A percentile compares a stretch with the other conserved stretches of the same genome.
phyloP scores from a whole-genome alignment of 805 yeast species.

The Naumovozyma dairenensis region DNA sequence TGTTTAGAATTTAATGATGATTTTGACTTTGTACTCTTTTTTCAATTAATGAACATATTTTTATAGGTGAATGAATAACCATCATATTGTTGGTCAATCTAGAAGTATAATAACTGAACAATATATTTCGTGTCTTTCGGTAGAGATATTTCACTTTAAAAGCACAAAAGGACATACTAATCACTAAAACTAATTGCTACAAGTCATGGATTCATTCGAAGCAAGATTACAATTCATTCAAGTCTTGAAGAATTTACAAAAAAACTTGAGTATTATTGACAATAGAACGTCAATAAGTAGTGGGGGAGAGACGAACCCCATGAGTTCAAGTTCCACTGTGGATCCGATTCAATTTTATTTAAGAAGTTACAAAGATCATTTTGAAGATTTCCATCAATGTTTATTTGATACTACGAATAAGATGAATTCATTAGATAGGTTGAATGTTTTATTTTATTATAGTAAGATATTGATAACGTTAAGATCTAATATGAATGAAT shows the following conservation, averaged over 20 bases:
- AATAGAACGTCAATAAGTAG: constrained; percentile 33
- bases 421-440: constrained; percentile 24
- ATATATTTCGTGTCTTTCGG: too few species aligned
- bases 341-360: constrained; percentile 26
- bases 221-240: constrained; percentile 68
- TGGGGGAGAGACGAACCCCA: constrained; percentile 18
- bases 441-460: constrained; percentile 19
- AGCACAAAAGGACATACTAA: too few species aligned
- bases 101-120: too few species aligned
- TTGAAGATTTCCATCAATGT: constrained; percentile 29
- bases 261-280: constrained; percentile 26
- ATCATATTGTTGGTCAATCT: too few species aligned
- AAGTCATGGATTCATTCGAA: constrained; percentile 76
- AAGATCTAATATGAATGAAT: neutral
- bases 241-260: constrained; percentile 53
- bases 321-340: neutral
- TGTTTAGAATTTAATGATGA: too few species aligned
- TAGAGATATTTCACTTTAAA: too few species aligned
- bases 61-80: too few species aligned
- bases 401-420: constrained; percentile 23
- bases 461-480: constrained; percentile 2
- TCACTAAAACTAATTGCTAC: too few species aligned
- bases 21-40: too few species aligned
- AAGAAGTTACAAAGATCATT: constrained; percentile 20
- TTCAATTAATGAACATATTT: too few species aligned